A percentile compares a stretch with the other conserved stretches of the same genome.
These are phyloP conservation scores for Neonectria neomacrospora DNA, from an alignment of 2,329 filamentous ascomycete genomes.

Conservation along the genomic window DNA sequence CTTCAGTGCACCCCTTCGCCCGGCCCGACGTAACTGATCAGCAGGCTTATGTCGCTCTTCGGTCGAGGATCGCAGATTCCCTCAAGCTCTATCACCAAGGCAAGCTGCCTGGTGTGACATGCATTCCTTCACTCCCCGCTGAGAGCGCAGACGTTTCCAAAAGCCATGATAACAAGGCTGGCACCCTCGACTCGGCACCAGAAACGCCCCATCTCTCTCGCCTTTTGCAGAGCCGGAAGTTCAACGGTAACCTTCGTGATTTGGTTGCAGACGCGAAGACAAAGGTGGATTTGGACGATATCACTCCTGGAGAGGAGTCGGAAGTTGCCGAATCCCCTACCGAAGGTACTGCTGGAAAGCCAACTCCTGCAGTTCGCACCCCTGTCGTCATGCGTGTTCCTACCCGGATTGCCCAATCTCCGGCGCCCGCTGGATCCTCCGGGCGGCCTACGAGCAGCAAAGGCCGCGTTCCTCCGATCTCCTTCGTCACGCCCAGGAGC, in stretches of 20 bases:
- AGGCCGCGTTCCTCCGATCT: conserved; percentile 55
- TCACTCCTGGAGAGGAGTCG: conserved; percentile 65
- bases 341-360: conserved; percentile 23
- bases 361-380: conserved; percentile 44
- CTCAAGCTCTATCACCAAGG: conserved; percentile 63
- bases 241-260: conserved; percentile 68
- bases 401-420: conserved; percentile 65
- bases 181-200: conserved; percentile 63
- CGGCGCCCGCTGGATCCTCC: conserved; percentile 54
- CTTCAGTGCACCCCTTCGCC: conserved; percentile 50
- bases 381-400: conserved; percentile 68
- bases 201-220: conserved; percentile 75
- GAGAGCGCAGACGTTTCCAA: conserved; percentile 15
- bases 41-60: conserved; percentile 62
- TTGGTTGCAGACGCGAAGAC: conserved; percentile 69
- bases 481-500: conserved; percentile 52
- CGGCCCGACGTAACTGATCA: conserved; percentile 62
- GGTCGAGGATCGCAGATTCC: conserved; percentile 65
- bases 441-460: conserved; percentile 68
- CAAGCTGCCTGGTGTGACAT: conserved; percentile 60
- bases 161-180: conserved; percentile 27
- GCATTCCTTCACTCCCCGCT: conserved; percentile 53
- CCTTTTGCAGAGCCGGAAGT: conserved; percentile 70
- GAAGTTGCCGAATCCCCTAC: conserved; percentile 49
- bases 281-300: conserved; percentile 61